Conservation (phyloP, 371 early-diverging fungal species). For the Mortierella sp. region DNA sequence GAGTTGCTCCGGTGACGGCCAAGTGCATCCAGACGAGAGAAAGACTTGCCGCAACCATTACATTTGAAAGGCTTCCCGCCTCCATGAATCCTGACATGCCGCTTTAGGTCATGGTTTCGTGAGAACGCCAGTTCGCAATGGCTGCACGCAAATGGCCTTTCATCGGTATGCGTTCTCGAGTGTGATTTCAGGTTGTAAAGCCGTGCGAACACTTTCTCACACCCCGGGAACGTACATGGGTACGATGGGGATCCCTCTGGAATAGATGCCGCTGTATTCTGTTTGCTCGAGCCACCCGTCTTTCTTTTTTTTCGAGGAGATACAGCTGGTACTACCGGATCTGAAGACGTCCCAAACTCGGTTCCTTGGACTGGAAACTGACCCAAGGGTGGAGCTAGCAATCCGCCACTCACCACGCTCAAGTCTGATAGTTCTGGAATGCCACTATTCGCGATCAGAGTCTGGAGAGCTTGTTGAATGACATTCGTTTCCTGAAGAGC, state of each 20-base stretch:
- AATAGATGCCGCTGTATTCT: conserved; percentile 50
- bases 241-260: conserved; percentile 51
- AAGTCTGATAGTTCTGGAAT: conserved; percentile 31
- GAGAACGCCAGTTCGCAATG: conserved; percentile 83
- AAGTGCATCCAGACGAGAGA: conserved; percentile 64
- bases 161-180: conserved; percentile 83
- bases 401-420: conserved; percentile 1
- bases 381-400: conserved; percentile 40
- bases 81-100: conserved; percentile 88
- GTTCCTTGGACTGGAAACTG: conserved; percentile 53
- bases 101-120: conserved; percentile 89
- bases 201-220: conserved; percentile 82
- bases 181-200: conserved; percentile 87
- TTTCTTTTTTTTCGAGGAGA: conserved; percentile 31
- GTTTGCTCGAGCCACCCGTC: neutral
- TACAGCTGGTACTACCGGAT: neutral
- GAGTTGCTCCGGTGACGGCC: conserved; percentile 54
- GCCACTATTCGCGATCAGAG: conserved; percentile 34
- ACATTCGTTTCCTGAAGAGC: conserved; percentile 18
- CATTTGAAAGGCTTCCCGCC: conserved; percentile 88
- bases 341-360: conserved; percentile 33
- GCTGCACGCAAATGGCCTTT: conserved; percentile 83
- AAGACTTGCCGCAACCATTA: conserved; percentile 84
- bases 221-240: conserved; percentile 77
- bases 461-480: conserved; percentile 37